Conservation (phyloP, 371 early-diverging fungal species). For the Mucor saturninus region DNA sequence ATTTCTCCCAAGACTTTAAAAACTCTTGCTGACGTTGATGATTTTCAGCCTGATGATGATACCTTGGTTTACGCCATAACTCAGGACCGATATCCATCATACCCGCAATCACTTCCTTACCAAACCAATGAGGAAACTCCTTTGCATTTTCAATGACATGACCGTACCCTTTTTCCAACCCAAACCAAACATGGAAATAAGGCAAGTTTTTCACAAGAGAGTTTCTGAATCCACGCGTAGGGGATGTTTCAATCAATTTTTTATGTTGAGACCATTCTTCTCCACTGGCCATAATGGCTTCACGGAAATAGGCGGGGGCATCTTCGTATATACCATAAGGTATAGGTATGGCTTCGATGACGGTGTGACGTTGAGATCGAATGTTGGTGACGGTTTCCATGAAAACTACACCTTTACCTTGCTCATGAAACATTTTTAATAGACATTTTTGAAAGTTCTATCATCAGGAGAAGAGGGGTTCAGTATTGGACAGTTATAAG, state of each 20-base stretch:
- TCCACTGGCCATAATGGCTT: conserved; percentile 74
- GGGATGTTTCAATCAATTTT: conserved; percentile 82
- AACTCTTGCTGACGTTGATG: conserved; percentile 68
- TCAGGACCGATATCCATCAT: conserved; percentile 81
- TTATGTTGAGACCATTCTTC: conserved; percentile 95
- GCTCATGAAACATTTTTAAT: conserved; percentile 79
- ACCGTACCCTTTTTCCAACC: conserved; percentile 85
- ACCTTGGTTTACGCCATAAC: conserved; percentile 73
- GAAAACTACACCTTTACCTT: conserved; percentile 79
- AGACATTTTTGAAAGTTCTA: conserved; percentile 95
- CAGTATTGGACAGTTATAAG: no score
- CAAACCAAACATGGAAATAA: conserved; percentile 97
- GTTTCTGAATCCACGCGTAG: conserved; percentile 69
- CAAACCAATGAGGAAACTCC: conserved; percentile 84
- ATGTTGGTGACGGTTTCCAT: conserved; percentile 86
- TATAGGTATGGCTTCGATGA: conserved; percentile 92
- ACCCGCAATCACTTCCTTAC: conserved; percentile 79
- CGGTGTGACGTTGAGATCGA: conserved; percentile 78
- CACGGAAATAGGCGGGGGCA: conserved; percentile 87
- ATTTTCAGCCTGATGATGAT: conserved; percentile 60
- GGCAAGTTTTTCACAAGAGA: conserved; percentile 80
- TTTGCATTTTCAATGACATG: conserved; percentile 93
- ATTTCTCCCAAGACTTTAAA: conserved; percentile 72
- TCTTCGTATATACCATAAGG: conserved; percentile 77
- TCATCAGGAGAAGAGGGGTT: no score